Conservation (phyloP, 441 rosid species). For the Adansonia grandidieri region DNA sequence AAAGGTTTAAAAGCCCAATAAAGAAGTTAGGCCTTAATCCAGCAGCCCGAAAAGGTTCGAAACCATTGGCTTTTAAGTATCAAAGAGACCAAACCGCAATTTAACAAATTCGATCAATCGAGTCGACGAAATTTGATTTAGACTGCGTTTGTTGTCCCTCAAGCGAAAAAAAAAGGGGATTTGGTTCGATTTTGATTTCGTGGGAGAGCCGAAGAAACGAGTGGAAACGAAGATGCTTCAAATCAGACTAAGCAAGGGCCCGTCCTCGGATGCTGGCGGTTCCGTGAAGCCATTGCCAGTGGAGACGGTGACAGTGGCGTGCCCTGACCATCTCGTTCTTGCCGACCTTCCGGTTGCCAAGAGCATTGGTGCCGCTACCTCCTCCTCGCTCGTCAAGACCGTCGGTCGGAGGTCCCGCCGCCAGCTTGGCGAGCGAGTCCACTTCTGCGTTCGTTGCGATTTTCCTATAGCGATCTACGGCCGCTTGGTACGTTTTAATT, state of each 20-base stretch:
- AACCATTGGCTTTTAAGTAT: not conserved
- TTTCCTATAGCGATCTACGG: slow-evolving; percentile 95
- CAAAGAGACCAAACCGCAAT: not conserved
- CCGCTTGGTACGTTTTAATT: slow-evolving; percentile 59
- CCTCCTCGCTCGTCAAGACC: slow-evolving; percentile 63
- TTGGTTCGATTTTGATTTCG: not conserved
- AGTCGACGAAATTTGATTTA: not conserved
- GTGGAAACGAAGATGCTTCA: slow-evolving; percentile 57
- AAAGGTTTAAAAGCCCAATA: not conserved
- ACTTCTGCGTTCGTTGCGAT: slow-evolving; percentile 95
- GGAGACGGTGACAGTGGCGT: slow-evolving; percentile 89
- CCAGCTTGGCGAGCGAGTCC: slow-evolving; percentile 91
- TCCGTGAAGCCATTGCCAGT: slow-evolving; percentile 55
- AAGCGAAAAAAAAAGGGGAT: not conserved
- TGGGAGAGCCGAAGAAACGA: not conserved
- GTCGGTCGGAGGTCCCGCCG: slow-evolving; percentile 94
- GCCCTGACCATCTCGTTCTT: slow-evolving; percentile 95
- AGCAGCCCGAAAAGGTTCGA: not conserved
- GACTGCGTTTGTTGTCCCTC: too few relatives aligned
- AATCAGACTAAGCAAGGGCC: slow-evolving; percentile 70
- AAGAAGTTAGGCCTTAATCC: not conserved
- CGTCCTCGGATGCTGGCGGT: slow-evolving; percentile 61
- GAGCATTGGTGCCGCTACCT: slow-evolving; percentile 82
- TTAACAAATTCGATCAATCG: not conserved
- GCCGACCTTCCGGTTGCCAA: slow-evolving; percentile 98